Percentiles rank a stretch among this genome's conserved stretches.
Evolutionary conservation across 2,329 filamentous ascomycete genomes (phyloP).

Genomic region (Chaetothyriales sp.): DNA sequence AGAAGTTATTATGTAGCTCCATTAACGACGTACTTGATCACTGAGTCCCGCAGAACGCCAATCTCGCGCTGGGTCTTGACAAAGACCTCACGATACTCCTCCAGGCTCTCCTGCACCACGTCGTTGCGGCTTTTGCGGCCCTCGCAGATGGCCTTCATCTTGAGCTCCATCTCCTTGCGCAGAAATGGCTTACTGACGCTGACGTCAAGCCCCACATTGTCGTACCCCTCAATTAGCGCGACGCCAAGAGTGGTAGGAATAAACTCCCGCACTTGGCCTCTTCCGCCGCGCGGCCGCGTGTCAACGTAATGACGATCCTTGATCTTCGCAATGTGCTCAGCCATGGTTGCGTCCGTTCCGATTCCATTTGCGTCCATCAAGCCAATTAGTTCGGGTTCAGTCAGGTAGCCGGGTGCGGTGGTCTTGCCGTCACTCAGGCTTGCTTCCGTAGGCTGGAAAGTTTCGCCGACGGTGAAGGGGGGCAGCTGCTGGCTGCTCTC

Average conservation of each 20-base stretch:
- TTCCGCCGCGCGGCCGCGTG: slow-evolving; percentile 39
- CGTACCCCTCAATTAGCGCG: slow-evolving; percentile 84
- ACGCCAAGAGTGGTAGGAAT: slow-evolving; percentile 84
- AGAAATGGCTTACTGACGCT: slow-evolving; percentile 92
- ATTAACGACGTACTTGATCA: slow-evolving; percentile 41
- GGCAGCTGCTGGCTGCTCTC: slow-evolving; percentile 73
- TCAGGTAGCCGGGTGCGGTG: slow-evolving; percentile 66
- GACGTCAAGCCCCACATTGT: slow-evolving; percentile 81
- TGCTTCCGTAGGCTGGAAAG: slow-evolving; percentile 75
- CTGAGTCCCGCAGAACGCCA: slow-evolving; percentile 43
- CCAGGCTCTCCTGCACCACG: slow-evolving; percentile 68
- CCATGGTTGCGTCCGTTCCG: slow-evolving; percentile 97
- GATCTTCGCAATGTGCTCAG: slow-evolving; percentile 93
- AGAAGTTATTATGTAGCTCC: slow-evolving; percentile 3
- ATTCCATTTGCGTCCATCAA: slow-evolving; percentile 99
- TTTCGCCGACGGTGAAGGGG: slow-evolving; percentile 61
- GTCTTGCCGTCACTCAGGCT: slow-evolving; percentile 87
- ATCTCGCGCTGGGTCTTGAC: slow-evolving; percentile 65
- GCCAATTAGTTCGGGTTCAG: slow-evolving; percentile 85
- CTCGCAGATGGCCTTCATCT: slow-evolving; percentile 94
- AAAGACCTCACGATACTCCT: slow-evolving; percentile 78
- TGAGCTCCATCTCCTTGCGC: slow-evolving; percentile 91
- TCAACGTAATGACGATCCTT: slow-evolving; percentile 77
- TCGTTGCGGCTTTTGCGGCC: slow-evolving; percentile 58
- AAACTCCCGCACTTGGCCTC: slow-evolving; percentile 57